Conservation (phyloP, 768 basidiomycete genomes). For the Termitomyces sp. region DNA sequence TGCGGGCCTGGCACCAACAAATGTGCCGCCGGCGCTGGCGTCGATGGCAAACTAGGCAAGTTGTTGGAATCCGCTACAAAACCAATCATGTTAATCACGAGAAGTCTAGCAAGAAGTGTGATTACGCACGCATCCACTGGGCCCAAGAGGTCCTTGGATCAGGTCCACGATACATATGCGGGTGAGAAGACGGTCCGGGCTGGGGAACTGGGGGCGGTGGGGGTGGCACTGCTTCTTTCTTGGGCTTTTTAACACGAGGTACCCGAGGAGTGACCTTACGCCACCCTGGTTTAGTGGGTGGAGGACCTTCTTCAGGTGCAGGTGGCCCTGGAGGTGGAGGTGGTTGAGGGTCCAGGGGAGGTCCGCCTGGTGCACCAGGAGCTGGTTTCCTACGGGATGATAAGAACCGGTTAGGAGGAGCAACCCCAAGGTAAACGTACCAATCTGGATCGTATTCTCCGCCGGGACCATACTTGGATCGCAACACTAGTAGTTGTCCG, state of each 20-base stretch:
- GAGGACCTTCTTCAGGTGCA: conserved; percentile 34
- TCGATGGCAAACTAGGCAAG: too few relatives aligned
- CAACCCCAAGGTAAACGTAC: conserved; percentile 26
- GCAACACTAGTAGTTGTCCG: conserved; percentile 62
- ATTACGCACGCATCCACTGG: conserved; percentile 59
- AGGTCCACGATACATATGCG: conserved; percentile 10
- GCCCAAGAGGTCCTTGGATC: conserved; percentile 54
- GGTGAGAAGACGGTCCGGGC: conserved; percentile 9
- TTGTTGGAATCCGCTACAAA: conserved; percentile 57
- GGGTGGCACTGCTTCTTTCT: conserved; percentile 28
- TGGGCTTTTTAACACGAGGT: conserved; percentile 41
- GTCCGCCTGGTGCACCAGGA: conserved; percentile 35
- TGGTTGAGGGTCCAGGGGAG: conserved; percentile 28
- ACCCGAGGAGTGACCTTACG: conserved; percentile 40
- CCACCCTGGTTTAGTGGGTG: conserved; percentile 53
- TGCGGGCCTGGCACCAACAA: too few relatives aligned
- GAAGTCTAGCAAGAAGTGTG: not conserved
- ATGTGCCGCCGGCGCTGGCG: too few relatives aligned
- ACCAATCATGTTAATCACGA: conserved; percentile 2
- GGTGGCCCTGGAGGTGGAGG: conserved; percentile 19
- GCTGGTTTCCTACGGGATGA: conserved; percentile 34
- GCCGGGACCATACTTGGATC: conserved; percentile 76
- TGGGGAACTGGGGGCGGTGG: conserved; percentile 13
- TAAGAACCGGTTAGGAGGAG: conserved; percentile 1
- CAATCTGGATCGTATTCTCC: conserved; percentile 85